A percentile compares a stretch with the other conserved stretches of the same genome.
These are phyloP conservation scores for Annulohypoxylon bovei DNA, from an alignment of 495 filamentous ascomycete genomes.

Conservation along the genomic window DNA sequence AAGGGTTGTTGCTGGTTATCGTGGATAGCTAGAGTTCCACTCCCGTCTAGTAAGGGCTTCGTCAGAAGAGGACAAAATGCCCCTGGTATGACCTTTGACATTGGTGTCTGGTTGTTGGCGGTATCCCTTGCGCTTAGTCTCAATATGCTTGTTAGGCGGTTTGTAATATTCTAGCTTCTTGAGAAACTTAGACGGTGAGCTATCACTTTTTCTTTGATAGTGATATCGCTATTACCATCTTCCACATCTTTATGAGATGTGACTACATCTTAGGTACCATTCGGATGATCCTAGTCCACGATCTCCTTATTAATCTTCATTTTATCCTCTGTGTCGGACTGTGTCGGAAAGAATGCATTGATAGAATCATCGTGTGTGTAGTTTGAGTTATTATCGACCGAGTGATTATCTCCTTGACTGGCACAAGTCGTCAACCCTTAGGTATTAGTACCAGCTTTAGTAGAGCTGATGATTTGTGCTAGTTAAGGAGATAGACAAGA, in stretches of 20 bases:
- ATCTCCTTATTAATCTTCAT: neutral
- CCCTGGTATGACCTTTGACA: neutral
- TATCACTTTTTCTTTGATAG: neutral
- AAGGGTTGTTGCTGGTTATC: no score
- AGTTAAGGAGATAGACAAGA: no score
- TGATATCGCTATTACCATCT: neutral
- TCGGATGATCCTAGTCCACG: neutral
- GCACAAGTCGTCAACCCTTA: no score
- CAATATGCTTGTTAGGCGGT: neutral
- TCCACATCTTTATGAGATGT: neutral
- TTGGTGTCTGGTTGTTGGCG: neutral
- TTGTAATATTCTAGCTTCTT: neutral
- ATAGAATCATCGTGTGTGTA: neutral
- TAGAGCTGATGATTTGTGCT: no score
- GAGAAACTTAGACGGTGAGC: neutral
- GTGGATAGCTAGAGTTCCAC: no score
- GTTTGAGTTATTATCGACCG: no score
- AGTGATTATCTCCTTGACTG: no score
- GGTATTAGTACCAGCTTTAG: no score
- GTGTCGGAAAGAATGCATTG: neutral
- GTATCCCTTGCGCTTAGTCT: neutral
- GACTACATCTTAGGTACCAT: slow-evolving; percentile 26
- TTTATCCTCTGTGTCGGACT: neutral
- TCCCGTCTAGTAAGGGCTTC: no score
- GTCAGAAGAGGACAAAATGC: neutral